Evolutionary conservation across 306 rosid genomes (phyloP), one percentile per base, ranked within the genome.

Genomic region (Prunus mume): DNA sequence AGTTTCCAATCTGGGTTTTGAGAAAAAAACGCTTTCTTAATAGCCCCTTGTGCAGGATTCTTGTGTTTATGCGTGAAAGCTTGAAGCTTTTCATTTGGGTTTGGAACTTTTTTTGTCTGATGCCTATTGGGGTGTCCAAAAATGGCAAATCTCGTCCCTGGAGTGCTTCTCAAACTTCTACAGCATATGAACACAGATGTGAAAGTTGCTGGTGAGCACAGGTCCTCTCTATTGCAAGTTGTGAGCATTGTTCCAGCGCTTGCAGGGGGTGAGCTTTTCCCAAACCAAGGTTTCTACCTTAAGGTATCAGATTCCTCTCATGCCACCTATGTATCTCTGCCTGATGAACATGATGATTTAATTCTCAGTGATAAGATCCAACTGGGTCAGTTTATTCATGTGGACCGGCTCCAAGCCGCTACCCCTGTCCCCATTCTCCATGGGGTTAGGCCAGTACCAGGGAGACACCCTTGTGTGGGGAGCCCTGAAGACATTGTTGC

Each of bases 61-160:
- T 3, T 47, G 61, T 27, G 81, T 68, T 47, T 27, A 15, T 32
- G 32, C 20, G 14, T 61, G 55, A 58, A 76, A 70, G 19, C 38
- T 58, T 74, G 38, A 27, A 18, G 57, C 30, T n/a, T 49, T 65
- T 60, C 77, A 57, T 66, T 58, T 65, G 18, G 75, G 51, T 69
- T 76, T 56, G 20, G 52, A 54, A 27, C 45, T 27, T 64, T 60
- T 66, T 63, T 47, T 78, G 58, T 83, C 89, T 83, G 80, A 91
- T 88, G 94, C 94, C 77, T 81, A 65, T 84, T 90, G 91, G 75
- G 78, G 80, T 79, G n/a, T 78, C 74, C 78, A 72, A 70, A 83
- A 82, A 96, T 96, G 99, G 97, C 99, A 70, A 96, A 87, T 89
- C 98, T 96, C n/a, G 93, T 96, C 47, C 96, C 98, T n/a, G 99